Evolutionary conservation across 169 alveolate genomes (phyloP), one percentile per base, ranked within the genome.

Genomic region (Plasmodium vivax): DNA sequence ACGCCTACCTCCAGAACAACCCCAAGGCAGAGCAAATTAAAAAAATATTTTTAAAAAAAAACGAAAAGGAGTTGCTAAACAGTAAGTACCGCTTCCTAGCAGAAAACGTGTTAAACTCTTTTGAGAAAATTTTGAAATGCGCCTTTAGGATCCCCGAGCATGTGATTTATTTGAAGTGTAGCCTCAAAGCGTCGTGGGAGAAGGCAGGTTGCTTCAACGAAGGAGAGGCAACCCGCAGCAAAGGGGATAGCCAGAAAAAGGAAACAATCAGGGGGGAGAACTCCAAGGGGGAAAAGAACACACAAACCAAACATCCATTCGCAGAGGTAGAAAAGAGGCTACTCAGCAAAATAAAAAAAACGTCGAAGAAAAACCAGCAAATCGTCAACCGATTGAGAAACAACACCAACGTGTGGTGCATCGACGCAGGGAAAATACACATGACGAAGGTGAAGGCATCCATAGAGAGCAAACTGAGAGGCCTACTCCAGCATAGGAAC

Each of bases 101-200:
- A 68, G 43, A 88, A 4, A 62, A 81, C 1, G 72, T 58, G 23
- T 58, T 88, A 34, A 88, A 88, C 73, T 34, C 71, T 5, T 79
- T 88, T 88, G 91, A 58, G 41, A 88, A 88, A 16, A 47, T 88
- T 58, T 80, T 88, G 45, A 88, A 88, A 80, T 88, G 82, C 73
- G 19, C 94, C 30, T 80, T 80, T 80, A 79, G 94, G 12, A 73
- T 88, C 16, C 94, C 94, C 41, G 94, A 88, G 54, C 56, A 80
- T 58, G 56, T 88, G 16, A 62, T 88, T 32, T 79, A 88, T 45
- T 30, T 88, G 38, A 81, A 32, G 23, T 77, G 80, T 36, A 71
- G 47, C 4, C 12, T 36, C 10, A 27, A 51, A 36, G 43, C 47
- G 9, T 87, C 51, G 14, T 62, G 83, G 84, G 51, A 58, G 41